Evolutionary conservation across 73 alveolate species (phyloP).

Genomic region (Paramecium tetraurelia): DNA sequence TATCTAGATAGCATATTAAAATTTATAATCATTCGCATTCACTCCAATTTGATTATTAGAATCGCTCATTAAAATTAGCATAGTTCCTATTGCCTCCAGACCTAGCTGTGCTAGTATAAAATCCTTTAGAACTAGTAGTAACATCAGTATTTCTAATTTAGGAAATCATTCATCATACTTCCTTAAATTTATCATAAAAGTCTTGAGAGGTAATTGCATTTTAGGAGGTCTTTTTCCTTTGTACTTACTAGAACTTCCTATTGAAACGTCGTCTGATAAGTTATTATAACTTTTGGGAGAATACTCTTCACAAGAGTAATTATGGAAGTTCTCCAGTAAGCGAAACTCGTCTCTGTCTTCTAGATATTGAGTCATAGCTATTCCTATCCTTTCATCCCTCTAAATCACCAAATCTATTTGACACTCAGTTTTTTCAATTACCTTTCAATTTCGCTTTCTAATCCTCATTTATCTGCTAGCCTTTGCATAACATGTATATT

Average conservation of each 20-base stretch:
- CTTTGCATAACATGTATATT: not conserved
- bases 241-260: not conserved
- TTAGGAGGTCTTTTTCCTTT: conserved; percentile 6
- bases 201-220: not conserved
- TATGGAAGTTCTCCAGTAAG: not conserved
- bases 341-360: not conserved
- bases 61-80: not conserved
- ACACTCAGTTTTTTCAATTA: not conserved
- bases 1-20: not conserved
- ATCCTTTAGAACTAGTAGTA: not conserved
- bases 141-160: not conserved
- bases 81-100: not conserved
- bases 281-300: not conserved
- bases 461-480: not conserved
- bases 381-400: conserved; percentile 1
- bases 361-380: not conserved
- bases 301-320: not conserved
- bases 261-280: not conserved
- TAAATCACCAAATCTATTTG: not conserved
- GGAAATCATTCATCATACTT: not conserved
- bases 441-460: conserved; percentile 18
- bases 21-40: not conserved
- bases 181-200: not conserved
- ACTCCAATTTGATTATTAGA: not conserved
- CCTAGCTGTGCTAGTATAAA: not conserved